These are phyloP conservation scores for Angomonas deanei DNA, from an alignment of 208 protist species.

Conservation along the genomic window DNA sequence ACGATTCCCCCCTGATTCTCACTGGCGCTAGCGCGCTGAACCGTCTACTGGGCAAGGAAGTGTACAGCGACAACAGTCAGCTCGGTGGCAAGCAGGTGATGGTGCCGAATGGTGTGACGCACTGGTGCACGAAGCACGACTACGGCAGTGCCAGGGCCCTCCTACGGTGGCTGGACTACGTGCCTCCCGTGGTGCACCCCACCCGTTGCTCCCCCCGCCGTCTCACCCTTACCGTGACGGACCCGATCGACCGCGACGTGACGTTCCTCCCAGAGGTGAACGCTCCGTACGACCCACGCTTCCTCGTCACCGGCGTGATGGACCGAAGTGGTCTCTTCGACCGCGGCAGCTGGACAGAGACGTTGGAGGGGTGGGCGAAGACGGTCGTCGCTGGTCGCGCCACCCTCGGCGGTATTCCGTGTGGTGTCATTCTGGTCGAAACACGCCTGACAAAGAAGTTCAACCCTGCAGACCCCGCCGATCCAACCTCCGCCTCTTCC, in stretches of 20 bases:
- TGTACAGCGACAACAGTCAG: slow-evolving; percentile 97
- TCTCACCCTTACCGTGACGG: slow-evolving; percentile 23
- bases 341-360: slow-evolving; percentile 87
- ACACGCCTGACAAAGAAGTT: slow-evolving; percentile 92
- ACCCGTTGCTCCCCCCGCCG: slow-evolving; percentile 37
- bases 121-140: slow-evolving; percentile 86
- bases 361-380: slow-evolving; percentile 94
- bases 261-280: slow-evolving; percentile 56
- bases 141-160: slow-evolving; percentile 61
- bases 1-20: slow-evolving; percentile 91
- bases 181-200: slow-evolving; percentile 59
- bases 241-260: slow-evolving; percentile 79
- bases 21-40: slow-evolving; percentile 93
- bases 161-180: slow-evolving; percentile 89
- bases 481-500: slow-evolving; percentile 70
- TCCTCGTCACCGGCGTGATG: slow-evolving; percentile 56
- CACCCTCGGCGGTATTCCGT: slow-evolving; percentile 95
- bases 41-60: slow-evolving; percentile 93
- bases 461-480: slow-evolving; percentile 94
- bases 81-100: slow-evolving; percentile 97
- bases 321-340: slow-evolving; percentile 85
- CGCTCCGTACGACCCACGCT: slow-evolving; percentile 81
- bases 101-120: slow-evolving; percentile 95
- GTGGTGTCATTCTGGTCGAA: slow-evolving; percentile 97
- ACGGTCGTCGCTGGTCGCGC: slow-evolving; percentile 95